These are phyloP conservation scores for Candida quercuum DNA, from an alignment of 805 yeast species.

Conservation along the genomic window DNA sequence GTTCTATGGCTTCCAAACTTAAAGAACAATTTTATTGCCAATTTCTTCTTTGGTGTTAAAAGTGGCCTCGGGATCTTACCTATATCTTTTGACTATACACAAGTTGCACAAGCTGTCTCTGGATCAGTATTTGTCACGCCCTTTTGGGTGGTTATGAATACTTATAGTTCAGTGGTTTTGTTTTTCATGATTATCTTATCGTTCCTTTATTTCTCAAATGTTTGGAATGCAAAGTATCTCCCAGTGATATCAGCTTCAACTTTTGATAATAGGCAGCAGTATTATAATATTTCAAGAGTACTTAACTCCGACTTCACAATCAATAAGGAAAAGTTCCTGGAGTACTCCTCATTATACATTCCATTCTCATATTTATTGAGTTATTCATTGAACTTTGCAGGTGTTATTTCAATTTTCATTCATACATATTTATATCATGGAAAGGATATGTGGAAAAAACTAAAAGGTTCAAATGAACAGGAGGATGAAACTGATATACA, in stretches of 20 bases:
- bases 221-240: conserved; percentile 53
- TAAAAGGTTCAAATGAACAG: conserved; percentile 29
- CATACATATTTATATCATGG: conserved; percentile 58
- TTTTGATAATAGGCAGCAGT: conserved; percentile 41
- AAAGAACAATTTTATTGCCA: conserved; percentile 47
- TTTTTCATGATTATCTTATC: conserved; percentile 47
- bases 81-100: conserved; percentile 54
- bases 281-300: conserved; percentile 43
- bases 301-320: conserved; percentile 38
- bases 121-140: conserved; percentile 60
- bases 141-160: conserved; percentile 31
- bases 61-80: conserved; percentile 54
- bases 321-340: conserved; percentile 38
- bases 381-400: conserved; percentile 57
- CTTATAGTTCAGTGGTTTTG: conserved; percentile 42
- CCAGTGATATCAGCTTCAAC: conserved; percentile 51
- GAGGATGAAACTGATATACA: conserved; percentile 44
- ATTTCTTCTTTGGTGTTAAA: conserved; percentile 56
- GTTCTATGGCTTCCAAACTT: conserved; percentile 30
- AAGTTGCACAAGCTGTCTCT: conserved; percentile 35
- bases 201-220: conserved; percentile 46
- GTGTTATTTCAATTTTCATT: conserved; percentile 56
- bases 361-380: conserved; percentile 52
- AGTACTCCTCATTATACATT: conserved; percentile 53
- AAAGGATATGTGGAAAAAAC: conserved; percentile 41